Evolutionary conservation across 2,329 filamentous ascomycete genomes (phyloP).

Genomic region (Verticillium nubilum): DNA sequence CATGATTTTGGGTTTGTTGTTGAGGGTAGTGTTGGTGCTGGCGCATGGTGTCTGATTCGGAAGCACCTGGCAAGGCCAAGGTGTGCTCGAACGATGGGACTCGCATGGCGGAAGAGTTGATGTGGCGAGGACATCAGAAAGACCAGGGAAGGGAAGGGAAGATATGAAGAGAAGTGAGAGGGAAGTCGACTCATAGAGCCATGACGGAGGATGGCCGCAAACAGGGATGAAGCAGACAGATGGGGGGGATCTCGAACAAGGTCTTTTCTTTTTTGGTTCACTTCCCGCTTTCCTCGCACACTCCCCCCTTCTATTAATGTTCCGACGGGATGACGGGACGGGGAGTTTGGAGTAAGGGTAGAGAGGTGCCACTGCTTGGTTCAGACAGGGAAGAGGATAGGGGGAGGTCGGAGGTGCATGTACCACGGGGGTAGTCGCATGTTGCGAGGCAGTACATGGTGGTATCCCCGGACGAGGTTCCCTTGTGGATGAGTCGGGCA

Average conservation of each 20-base stretch:
- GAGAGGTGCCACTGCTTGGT: background rate
- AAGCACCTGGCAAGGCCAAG: constrained; percentile 4
- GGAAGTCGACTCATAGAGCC: background rate
- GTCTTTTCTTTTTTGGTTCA: background rate
- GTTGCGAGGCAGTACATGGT: background rate
- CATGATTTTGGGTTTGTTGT: background rate
- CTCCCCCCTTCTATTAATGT: background rate
- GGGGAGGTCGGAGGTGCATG: background rate
- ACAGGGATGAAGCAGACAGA: background rate
- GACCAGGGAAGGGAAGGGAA: background rate
- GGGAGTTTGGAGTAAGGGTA: constrained; percentile 1
- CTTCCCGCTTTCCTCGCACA: background rate
- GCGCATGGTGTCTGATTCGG: constrained; percentile 4
- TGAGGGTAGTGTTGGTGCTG: constrained; percentile 4
- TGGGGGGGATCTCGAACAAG: constrained; percentile 1
- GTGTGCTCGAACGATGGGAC: constrained; percentile 10
- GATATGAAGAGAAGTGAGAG: background rate
- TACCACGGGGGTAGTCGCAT: background rate
- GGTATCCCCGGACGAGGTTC: background rate
- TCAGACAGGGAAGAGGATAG: constrained; percentile 2
- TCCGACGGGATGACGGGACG: constrained; percentile 5
- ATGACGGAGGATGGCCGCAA: background rate
- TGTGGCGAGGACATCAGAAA: background rate
- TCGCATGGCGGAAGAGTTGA: constrained; percentile 8
- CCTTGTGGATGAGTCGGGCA: background rate